Base-by-base conservation (phyloP, 257 asterid genomes). In the Verbascum thapsus region DNA sequence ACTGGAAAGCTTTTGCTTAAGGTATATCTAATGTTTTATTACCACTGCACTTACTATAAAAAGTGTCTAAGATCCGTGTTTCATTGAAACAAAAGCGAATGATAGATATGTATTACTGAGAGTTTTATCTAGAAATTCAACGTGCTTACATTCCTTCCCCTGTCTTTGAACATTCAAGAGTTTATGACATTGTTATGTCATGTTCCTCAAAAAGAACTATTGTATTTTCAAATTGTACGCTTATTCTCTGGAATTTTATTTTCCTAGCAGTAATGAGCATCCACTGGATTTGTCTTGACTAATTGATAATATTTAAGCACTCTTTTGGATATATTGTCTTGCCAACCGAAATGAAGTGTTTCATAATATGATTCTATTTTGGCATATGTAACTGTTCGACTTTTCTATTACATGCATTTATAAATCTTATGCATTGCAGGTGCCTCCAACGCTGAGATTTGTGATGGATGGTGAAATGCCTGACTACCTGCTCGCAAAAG, bases 391-490 rank as follows among this genome's bases (percentile, higher is more conserved):
- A 11, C 18, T 47, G 10, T 42, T 8, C 19, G 16, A 50, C 41
- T 26, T 26, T 61, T 38, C 26, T 30, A 22, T 37, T 48, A 37
- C n/a, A 32, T 64, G 66, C 61, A 53, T 10, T 3, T 13, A 53
- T 9, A 34, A 59, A 34, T 32, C 30, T 32, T 48, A 10, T 35
- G 39, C 58, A 13, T 74, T 75, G 66, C 83, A 94, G 99, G 96
- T 90, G 56, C 99, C 99, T 53, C 97, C 92, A 13, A 89, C 99
- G 15, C 56, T 89, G 90, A 90, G 94, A 76, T 92, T 92, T 71
- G 95, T 89, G 45, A 65, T 89, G 95, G 95, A 92, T 70, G 99
- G 99, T 70, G 94, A 92, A 74, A 92, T 89, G 96, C 95, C 99
- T 1, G 80, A 77, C 79, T 89, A 89, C 76, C 76, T 92, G 83